Conservation (phyloP, 495 filamentous ascomycete genomes). For the Amniculicola lignicola region DNA sequence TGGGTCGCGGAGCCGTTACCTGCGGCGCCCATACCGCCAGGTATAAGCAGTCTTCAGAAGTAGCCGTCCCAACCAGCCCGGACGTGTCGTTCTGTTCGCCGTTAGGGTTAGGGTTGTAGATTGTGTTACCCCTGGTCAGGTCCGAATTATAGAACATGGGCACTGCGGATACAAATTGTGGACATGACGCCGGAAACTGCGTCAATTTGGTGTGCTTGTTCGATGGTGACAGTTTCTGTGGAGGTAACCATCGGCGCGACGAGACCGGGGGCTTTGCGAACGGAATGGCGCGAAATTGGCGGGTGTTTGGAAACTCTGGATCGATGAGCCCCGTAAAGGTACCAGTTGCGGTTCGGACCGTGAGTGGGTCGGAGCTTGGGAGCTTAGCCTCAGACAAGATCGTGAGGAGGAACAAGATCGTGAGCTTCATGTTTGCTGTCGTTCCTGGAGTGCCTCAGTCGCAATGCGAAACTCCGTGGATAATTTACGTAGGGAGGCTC, state of each 20-base stretch:
- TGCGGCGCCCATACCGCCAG: conserved; percentile 19
- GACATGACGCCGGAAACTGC: conserved; percentile 13
- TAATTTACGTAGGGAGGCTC: too few relatives aligned
- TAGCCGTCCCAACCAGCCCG: conserved; percentile 16
- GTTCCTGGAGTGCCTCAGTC: background rate
- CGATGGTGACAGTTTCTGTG: conserved; percentile 5
- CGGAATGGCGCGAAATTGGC: conserved; percentile 17
- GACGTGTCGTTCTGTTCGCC: conserved; percentile 23
- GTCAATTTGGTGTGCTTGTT: background rate
- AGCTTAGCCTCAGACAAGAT: background rate
- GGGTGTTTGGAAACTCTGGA: conserved; percentile 11
- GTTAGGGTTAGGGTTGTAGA: too few relatives aligned
- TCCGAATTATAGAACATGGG: background rate
- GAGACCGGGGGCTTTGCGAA: conserved; percentile 6
- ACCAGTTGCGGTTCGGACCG: conserved; percentile 7
- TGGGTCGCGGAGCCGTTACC: background rate
- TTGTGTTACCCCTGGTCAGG: conserved; percentile 9
- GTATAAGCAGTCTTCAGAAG: conserved; percentile 32
- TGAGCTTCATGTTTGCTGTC: conserved; percentile 18
- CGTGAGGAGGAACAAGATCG: conserved; percentile 16
- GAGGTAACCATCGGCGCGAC: conserved; percentile 14
- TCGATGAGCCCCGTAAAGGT: conserved; percentile 16
- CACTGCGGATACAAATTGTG: conserved; percentile 6
- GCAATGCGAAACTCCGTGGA: background rate
- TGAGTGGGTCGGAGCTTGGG: conserved; percentile 3